Percentiles rank a stretch among this genome's conserved stretches.
These are phyloP conservation scores for Fusarium mexicanum DNA, from an alignment of 2,329 filamentous ascomycete species.

Conservation along the genomic window DNA sequence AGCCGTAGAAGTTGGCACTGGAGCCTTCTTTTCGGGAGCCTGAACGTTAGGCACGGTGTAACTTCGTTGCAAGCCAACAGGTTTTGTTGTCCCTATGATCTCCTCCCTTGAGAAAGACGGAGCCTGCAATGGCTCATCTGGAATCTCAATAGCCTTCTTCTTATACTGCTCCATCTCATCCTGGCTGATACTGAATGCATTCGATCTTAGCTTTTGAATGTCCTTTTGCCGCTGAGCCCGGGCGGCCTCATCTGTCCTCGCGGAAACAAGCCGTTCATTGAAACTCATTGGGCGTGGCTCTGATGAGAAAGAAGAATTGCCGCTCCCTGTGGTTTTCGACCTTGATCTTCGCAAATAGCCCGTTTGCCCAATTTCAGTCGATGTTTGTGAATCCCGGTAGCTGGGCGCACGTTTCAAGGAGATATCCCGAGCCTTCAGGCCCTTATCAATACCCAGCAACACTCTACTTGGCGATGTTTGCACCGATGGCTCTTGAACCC, in stretches of 20 bases:
- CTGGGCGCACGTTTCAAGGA: conserved; percentile 80
- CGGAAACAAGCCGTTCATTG: conserved; percentile 84
- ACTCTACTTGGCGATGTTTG: conserved; percentile 82
- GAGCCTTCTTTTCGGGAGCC: conserved; percentile 32
- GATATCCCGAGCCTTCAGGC: conserved; percentile 80
- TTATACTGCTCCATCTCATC: conserved; percentile 70
- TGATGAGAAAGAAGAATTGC: conserved; percentile 32
- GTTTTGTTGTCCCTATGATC: conserved; percentile 54
- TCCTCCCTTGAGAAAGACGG: conserved; percentile 72
- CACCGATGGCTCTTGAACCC: conserved; percentile 59
- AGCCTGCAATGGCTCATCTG: conserved; percentile 57
- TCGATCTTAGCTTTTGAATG: conserved; percentile 63
- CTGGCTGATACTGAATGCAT: conserved; percentile 65
- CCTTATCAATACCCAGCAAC: conserved; percentile 89
- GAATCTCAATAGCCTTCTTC: conserved; percentile 63
- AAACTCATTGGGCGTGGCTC: conserved; percentile 68
- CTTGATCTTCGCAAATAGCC: conserved; percentile 58
- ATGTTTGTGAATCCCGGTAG: conserved; percentile 45
- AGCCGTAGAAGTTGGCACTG: conserved; percentile 15
- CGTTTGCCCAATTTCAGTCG: conserved; percentile 27
- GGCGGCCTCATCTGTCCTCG: conserved; percentile 64
- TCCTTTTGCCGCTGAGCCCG: conserved; percentile 62
- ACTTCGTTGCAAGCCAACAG: conserved; percentile 52
- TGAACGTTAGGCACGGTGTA: conserved; percentile 52
- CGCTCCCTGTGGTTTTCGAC: conserved; percentile 51